Percentiles rank a stretch among this genome's conserved stretches.
Evolutionary conservation across 768 basidiomycete genomes (phyloP).

Genomic region (Suillus alpinus): DNA sequence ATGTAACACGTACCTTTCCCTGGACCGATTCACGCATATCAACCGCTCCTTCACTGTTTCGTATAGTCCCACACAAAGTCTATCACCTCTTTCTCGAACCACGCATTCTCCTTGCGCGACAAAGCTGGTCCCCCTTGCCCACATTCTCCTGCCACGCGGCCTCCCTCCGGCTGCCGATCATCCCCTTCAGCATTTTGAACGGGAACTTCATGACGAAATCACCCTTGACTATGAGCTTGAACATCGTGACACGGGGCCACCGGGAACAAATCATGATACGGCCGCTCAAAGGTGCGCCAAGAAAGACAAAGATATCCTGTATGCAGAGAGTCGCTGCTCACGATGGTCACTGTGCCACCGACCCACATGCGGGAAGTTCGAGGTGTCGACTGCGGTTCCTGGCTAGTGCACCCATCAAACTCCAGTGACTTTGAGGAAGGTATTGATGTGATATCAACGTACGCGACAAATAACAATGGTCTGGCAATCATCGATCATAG

Average conservation of each 20-base stretch:
- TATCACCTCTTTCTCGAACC: background rate
- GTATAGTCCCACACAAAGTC: background rate
- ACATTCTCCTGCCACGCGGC: background rate
- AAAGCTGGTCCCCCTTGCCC: background rate
- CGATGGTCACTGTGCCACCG: background rate
- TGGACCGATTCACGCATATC: background rate
- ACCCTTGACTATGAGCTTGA: background rate
- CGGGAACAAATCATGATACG: background rate
- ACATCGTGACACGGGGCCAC: background rate
- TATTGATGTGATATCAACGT: no score
- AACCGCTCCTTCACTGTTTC: background rate
- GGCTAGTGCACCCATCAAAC: background rate
- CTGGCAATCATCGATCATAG: background rate
- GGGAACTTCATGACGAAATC: background rate
- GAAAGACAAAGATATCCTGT: background rate
- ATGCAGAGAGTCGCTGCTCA: background rate
- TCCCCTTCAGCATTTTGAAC: background rate
- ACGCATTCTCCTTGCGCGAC: background rate
- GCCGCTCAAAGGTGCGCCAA: background rate
- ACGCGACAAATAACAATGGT: no score
- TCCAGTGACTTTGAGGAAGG: background rate
- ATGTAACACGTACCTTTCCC: background rate
- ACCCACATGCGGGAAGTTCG: background rate
- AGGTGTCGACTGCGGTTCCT: background rate
- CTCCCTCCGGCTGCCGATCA: background rate